A percentile compares a stretch with the other conserved stretches of the same genome.
These are phyloP conservation scores for Cercospora sp. DNA, from an alignment of 2,329 filamentous ascomycete species.

Conservation along the genomic window DNA sequence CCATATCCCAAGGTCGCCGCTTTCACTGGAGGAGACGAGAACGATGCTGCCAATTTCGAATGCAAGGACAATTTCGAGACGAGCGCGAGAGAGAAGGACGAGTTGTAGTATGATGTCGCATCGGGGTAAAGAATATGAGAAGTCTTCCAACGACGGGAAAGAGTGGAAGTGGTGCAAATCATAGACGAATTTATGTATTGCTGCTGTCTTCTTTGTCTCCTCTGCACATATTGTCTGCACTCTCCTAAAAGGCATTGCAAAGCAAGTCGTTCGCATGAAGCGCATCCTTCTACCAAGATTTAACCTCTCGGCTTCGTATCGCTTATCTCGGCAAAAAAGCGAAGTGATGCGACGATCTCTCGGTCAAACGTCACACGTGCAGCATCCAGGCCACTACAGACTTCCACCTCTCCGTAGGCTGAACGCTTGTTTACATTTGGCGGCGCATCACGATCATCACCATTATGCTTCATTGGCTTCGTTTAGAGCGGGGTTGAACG, in stretches of 20 bases:
- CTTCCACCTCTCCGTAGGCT: slow-evolving; percentile 5
- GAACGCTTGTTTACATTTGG: slow-evolving; percentile 1
- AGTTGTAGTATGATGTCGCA: slow-evolving; percentile 13
- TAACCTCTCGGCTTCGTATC: not conserved
- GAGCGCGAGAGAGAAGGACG: slow-evolving; percentile 11
- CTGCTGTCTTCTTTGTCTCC: not conserved
- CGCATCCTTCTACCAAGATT: not conserved
- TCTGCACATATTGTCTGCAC: not conserved
- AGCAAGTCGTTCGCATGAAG: not conserved
- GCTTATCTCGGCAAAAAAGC: not conserved
- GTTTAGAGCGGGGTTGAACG: slow-evolving; percentile 8
- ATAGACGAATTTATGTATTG: not conserved
- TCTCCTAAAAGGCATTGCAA: not conserved
- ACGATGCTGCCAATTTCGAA: slow-evolving; percentile 21
- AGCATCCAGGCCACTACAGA: slow-evolving; percentile 7
- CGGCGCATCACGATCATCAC: not conserved
- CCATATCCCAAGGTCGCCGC: slow-evolving; percentile 27
- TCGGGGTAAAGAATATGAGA: not conserved
- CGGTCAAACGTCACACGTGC: slow-evolving; percentile 12
- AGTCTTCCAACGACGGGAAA: too few species aligned
- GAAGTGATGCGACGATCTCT: not conserved
- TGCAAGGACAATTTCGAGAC: slow-evolving; percentile 23
- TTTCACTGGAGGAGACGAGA: slow-evolving; percentile 24
- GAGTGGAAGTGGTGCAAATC: not conserved
- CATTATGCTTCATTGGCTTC: slow-evolving; percentile 3